These are phyloP conservation scores for Gnomoniopsis smithogilvyi DNA, from an alignment of 2,329 filamentous ascomycete species.

Conservation along the genomic window DNA sequence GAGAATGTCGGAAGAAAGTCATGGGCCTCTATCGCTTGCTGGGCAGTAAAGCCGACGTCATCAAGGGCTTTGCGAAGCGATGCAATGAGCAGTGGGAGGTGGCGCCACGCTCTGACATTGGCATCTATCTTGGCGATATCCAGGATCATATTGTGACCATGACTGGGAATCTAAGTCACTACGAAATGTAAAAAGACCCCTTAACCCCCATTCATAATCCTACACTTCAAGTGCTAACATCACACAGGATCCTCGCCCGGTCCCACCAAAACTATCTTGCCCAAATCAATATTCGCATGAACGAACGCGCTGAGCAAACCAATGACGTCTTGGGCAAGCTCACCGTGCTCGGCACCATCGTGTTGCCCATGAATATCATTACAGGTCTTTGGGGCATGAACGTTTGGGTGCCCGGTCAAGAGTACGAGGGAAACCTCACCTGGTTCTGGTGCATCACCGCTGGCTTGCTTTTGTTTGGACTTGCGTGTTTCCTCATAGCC, in stretches of 20 bases:
- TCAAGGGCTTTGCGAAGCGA: slow-evolving; percentile 97
- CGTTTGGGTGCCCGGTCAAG: slow-evolving; percentile 90
- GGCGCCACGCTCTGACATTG: slow-evolving; percentile 90
- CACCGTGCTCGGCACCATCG: slow-evolving; percentile 93
- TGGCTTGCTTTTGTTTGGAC: slow-evolving; percentile 73
- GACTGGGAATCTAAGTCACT: slow-evolving; percentile 93
- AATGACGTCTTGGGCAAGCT: slow-evolving; percentile 92
- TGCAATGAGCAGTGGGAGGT: slow-evolving; percentile 99
- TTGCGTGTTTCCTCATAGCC: slow-evolving; percentile 75
- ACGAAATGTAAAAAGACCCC: slow-evolving; percentile 71
- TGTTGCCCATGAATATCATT: slow-evolving; percentile 98
- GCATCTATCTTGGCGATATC: slow-evolving; percentile 95
- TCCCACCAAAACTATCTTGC: slow-evolving; percentile 98
- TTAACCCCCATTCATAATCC: neutral
- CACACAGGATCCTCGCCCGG: slow-evolving; percentile 74
- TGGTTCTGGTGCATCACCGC: slow-evolving; percentile 78
- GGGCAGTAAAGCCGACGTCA: slow-evolving; percentile 97
- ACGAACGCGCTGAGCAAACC: slow-evolving; percentile 93
- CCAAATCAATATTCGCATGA: slow-evolving; percentile 99
- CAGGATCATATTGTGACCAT: slow-evolving; percentile 99
- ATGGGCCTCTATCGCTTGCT: slow-evolving; percentile 92
- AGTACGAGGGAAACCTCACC: slow-evolving; percentile 67
- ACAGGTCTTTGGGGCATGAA: slow-evolving; percentile 99
- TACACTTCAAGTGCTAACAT: neutral
- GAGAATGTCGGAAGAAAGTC: slow-evolving; percentile 93